Percentiles rank a stretch among this genome's conserved stretches.
Evolutionary conservation across 2,329 filamentous ascomycete species (phyloP).

Genomic region (Plenodomus lindquistii): DNA sequence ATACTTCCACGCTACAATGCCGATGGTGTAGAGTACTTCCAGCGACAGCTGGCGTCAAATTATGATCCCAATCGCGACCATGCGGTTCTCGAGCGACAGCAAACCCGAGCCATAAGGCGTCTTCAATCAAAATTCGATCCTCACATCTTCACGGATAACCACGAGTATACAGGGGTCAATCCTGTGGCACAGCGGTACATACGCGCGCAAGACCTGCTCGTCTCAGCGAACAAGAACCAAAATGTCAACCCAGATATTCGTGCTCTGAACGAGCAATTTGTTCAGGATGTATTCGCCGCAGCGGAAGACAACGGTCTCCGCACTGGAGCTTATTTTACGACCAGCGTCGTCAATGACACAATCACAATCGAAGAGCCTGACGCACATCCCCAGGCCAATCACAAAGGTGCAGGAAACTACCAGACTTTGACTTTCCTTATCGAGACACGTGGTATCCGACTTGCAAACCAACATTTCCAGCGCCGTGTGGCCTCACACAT

Average conservation of each 20-base stretch:
- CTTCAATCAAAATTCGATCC: slow-evolving; percentile 26
- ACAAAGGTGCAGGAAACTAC: slow-evolving; percentile 31
- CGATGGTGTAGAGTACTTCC: slow-evolving; percentile 31
- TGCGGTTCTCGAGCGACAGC: slow-evolving; percentile 27
- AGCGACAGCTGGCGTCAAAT: slow-evolving; percentile 23
- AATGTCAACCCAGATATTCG: slow-evolving; percentile 33
- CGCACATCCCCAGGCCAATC: slow-evolving; percentile 28
- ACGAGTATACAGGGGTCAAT: slow-evolving; percentile 28
- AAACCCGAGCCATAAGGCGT: slow-evolving; percentile 28
- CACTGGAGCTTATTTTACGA: slow-evolving; percentile 32
- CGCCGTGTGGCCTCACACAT: slow-evolving; percentile 27
- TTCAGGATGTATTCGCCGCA: slow-evolving; percentile 19
- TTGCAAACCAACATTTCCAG: slow-evolving; percentile 33
- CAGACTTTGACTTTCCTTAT: slow-evolving; percentile 32
- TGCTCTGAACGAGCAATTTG: slow-evolving; percentile 32
- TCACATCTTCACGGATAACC: slow-evolving; percentile 31
- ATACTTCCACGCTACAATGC: slow-evolving; percentile 34
- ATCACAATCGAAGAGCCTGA: slow-evolving; percentile 31
- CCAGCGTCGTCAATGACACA: slow-evolving; percentile 14
- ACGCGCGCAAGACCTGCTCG: slow-evolving; percentile 29
- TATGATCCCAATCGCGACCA: slow-evolving; percentile 37
- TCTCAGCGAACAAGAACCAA: slow-evolving; percentile 34
- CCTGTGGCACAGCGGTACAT: slow-evolving; percentile 16
- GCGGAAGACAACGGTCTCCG: slow-evolving; percentile 20
- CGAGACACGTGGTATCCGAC: slow-evolving; percentile 30